Evolutionary conservation across 768 basidiomycete genomes (phyloP).

Genomic region (Mycena vitilis): DNA sequence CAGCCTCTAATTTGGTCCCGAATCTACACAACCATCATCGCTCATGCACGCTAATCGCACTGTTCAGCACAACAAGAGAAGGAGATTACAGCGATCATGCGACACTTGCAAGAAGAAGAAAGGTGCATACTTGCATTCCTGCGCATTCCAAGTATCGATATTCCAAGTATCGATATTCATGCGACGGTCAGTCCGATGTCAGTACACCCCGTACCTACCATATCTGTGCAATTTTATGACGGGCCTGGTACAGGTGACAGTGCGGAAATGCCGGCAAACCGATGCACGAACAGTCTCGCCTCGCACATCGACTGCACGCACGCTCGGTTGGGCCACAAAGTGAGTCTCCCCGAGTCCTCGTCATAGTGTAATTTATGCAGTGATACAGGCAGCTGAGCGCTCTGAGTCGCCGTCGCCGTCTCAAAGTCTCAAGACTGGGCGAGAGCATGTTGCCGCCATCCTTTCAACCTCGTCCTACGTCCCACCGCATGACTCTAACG

Average conservation of each 20-base stretch:
- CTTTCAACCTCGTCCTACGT: constrained; percentile 21
- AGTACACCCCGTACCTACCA: not conserved
- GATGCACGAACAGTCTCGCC: not conserved
- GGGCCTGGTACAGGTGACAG: not conserved
- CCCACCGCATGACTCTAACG: constrained; percentile 9
- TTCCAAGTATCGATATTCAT: not conserved
- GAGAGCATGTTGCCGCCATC: constrained; percentile 21
- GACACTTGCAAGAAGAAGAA: constrained; percentile 21
- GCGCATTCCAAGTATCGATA: not conserved
- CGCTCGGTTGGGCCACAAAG: not conserved
- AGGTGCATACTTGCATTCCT: constrained; percentile 1
- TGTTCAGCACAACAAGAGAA: constrained; percentile 11
- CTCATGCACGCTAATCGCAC: not conserved
- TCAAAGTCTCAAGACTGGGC: constrained; percentile 15
- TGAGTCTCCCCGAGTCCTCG: not conserved
- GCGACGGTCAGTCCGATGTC: not conserved
- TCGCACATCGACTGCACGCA: not conserved
- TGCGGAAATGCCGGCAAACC: constrained; percentile 2
- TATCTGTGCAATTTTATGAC: not conserved
- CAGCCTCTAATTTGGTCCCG: constrained; percentile 99
- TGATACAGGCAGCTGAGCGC: too few species aligned
- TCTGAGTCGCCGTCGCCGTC: too few species aligned
- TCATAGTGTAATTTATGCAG: not conserved
- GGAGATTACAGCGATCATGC: constrained; percentile 11
- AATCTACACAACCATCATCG: constrained; percentile 46